Evolutionary conservation across 345 rosid genomes (phyloP).

Genomic region (Moricandia arvensis): DNA sequence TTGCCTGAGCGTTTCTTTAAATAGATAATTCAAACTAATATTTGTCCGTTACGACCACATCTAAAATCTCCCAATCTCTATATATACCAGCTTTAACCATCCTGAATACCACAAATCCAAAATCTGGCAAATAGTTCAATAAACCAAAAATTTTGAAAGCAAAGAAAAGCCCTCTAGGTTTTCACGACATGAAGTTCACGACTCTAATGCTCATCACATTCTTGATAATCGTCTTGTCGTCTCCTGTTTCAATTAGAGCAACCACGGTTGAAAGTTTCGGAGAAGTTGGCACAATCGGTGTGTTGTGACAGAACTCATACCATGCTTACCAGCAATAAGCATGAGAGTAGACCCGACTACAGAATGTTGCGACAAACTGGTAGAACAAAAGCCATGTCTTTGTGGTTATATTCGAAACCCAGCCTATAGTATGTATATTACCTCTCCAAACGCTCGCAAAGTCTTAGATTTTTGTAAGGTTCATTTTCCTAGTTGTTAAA

Average conservation of each 20-base stretch:
- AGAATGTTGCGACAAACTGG: conserved; percentile 25
- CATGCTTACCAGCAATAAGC: conserved; percentile 23
- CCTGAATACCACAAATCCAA: neutral
- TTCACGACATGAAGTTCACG: conserved; percentile 3
- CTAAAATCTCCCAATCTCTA: neutral
- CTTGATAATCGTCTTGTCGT: neutral
- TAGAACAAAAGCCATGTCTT: conserved; percentile 24
- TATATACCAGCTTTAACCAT: neutral
- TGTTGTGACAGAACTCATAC: conserved; percentile 13
- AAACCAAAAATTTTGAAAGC: neutral
- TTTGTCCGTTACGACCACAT: neutral
- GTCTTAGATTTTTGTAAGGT: neutral
- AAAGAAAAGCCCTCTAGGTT: neutral
- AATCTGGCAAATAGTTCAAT: neutral
- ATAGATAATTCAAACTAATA: neutral
- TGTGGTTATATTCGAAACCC: conserved; percentile 15
- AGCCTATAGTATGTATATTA: neutral
- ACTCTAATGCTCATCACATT: neutral
- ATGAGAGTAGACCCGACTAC: neutral
- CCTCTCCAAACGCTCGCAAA: conserved; percentile 32
- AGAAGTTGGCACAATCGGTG: neutral
- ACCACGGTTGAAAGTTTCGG: neutral
- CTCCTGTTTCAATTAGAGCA: neutral
- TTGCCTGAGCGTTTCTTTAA: neutral
- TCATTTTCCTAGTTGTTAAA: conserved; percentile 6